Conservation (phyloP, 495 filamentous ascomycete genomes). For the Massariosphaeria phaeospora region DNA sequence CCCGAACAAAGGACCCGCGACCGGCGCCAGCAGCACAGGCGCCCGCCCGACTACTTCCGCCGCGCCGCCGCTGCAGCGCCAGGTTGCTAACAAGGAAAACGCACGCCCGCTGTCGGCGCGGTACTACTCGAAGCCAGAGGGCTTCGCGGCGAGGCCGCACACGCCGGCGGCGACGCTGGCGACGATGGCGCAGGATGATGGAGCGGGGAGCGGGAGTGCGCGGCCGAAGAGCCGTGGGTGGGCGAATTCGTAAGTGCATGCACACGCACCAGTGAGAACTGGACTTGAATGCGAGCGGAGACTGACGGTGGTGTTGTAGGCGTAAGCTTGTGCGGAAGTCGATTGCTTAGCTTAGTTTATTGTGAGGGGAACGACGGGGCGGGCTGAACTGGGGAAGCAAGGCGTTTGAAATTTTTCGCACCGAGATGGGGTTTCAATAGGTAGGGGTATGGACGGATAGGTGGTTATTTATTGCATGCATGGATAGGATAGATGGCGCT, state of each 20-base stretch:
- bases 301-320: not conserved
- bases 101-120: no score
- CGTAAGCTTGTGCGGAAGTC: constrained; percentile 14
- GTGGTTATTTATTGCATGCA: no score
- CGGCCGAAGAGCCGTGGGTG: constrained; percentile 17
- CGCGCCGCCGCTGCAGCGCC: no score
- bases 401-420: not conserved
- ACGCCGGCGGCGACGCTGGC: not conserved
- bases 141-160: not conserved
- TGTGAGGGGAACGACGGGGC: not conserved
- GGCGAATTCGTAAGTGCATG: constrained; percentile 14
- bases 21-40: not conserved
- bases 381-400: not conserved
- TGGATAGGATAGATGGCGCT: no score
- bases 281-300: no score
- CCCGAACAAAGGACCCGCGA: not conserved
- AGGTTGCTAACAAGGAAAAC: no score
- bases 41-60: no score
- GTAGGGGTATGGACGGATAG: no score
- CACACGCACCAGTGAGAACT: no score
- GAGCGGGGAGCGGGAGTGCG: not conserved
- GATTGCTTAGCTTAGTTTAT: not conserved
- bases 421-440: no score
- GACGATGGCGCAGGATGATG: not conserved
- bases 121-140: no score